Conservation (phyloP, 257 asterid species). For the Coffea eugenioides region DNA sequence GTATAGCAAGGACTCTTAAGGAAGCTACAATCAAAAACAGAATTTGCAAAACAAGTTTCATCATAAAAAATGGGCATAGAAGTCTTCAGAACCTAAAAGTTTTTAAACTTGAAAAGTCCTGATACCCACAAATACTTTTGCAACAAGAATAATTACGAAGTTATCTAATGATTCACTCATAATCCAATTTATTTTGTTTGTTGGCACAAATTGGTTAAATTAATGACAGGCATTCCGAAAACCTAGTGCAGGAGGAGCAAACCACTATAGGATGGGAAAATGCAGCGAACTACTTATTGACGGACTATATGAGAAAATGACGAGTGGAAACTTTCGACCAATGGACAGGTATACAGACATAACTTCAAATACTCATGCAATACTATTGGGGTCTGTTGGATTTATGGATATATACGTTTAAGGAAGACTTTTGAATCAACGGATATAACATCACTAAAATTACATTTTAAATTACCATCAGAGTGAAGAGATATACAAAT, state of each 20-base stretch:
- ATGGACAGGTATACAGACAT: not conserved
- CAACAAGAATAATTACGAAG: too few relatives aligned
- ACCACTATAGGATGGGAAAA: not conserved
- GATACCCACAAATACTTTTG: not conserved
- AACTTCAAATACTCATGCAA: not conserved
- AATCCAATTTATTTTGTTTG: not conserved
- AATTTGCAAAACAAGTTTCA: not conserved
- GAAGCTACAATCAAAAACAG: not conserved
- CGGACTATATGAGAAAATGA: not conserved
- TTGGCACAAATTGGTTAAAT: not conserved
- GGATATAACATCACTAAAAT: too few relatives aligned
- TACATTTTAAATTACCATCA: too few relatives aligned
- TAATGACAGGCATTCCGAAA: not conserved
- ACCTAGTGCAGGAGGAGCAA: not conserved
- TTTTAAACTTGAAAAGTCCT: not conserved
- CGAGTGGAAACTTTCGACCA: not conserved
- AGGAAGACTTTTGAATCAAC: too few relatives aligned
- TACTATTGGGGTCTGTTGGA: not conserved
- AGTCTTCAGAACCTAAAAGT: not conserved
- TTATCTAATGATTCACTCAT: not conserved
- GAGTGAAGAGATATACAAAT: too few relatives aligned
- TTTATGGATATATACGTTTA: too few relatives aligned
- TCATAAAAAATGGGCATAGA: not conserved
- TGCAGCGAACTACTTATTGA: not conserved
- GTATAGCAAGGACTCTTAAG: not conserved